phyloP scores from a whole-genome alignment of 768 basidiomycete genomes.

The Hygrophorus russula region DNA sequence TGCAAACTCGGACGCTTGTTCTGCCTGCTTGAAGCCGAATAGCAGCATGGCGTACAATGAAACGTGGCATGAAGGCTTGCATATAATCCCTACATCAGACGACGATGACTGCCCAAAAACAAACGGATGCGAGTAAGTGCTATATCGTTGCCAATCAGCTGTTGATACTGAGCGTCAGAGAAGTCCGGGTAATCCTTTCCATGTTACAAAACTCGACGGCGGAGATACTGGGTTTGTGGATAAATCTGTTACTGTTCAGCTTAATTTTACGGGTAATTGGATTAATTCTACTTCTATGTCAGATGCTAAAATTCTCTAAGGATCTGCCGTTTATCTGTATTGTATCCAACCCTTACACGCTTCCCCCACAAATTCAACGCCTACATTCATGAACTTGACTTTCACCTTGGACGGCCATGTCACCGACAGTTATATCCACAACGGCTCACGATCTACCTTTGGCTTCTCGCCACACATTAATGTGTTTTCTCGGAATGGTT shows the following conservation, averaged over 20 bases:
- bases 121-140: no score
- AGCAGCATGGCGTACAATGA: no score
- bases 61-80: no score
- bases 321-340: conserved; percentile 37
- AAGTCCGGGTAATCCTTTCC: conserved; percentile 7
- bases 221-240: conserved; percentile 21
- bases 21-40: no score
- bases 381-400: conserved; percentile 31
- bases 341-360: conserved; percentile 23
- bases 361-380: conserved; percentile 15
- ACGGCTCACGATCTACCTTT: conserved; percentile 14
- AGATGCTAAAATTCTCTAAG: conserved; percentile 16
- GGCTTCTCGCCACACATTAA: conserved; percentile 21
- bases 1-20: no score
- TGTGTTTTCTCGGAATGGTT: conserved; percentile 24
- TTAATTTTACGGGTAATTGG: conserved; percentile 31
- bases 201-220: conserved; percentile 12
- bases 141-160: no score
- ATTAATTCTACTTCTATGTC: background rate
- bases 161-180: conserved; percentile 7
- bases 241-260: conserved; percentile 22
- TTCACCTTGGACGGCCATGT: conserved; percentile 29
- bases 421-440: conserved; percentile 18
- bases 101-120: no score
- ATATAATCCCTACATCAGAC: no score